These are phyloP conservation scores for Haematococcus lacustris DNA, from an alignment of 139 green algal genomes.

Conservation along the genomic window DNA sequence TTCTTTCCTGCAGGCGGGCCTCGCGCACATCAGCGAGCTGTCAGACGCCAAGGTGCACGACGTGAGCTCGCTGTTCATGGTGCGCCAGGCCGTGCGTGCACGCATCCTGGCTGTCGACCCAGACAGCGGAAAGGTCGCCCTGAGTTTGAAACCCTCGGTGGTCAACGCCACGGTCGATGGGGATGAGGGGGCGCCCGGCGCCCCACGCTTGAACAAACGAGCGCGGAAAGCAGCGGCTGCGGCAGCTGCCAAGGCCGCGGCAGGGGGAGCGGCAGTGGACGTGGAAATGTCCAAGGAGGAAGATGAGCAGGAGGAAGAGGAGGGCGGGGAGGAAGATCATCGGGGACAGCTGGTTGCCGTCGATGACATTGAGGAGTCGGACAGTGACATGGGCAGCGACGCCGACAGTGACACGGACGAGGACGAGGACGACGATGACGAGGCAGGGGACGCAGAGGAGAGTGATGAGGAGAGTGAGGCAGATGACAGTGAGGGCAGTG, in stretches of 20 bases:
- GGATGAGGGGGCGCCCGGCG: conserved; percentile 17
- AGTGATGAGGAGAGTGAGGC: conserved; percentile 8
- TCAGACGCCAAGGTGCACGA: conserved; percentile 62
- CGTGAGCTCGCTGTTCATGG: conserved; percentile 19
- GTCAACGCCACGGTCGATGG: conserved; percentile 35
- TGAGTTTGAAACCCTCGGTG: conserved; percentile 62
- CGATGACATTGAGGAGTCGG: conserved; percentile 5
- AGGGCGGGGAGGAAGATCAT: conserved; percentile 6
- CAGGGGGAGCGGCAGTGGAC: conserved; percentile 20
- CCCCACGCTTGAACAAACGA: not conserved
- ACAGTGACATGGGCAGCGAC: conserved; percentile 1
- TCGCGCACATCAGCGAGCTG: conserved; percentile 81
- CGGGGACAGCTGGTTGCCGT: too few species aligned
- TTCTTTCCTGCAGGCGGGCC: conserved; percentile 26
- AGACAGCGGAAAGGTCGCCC: conserved; percentile 40
- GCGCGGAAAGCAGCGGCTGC: too few species aligned
- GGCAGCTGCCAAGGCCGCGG: too few species aligned
- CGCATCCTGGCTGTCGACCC: conserved; percentile 39
- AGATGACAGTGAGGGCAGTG: conserved; percentile 18
- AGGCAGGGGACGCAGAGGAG: conserved; percentile 25
- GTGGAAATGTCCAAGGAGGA: conserved; percentile 37
- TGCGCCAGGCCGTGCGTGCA: conserved; percentile 55
- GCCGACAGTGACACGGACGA: not conserved
- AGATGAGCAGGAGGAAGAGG: conserved; percentile 30
- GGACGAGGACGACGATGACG: conserved; percentile 22